Evolutionary conservation across 352 stramenopile genomes (phyloP).

Genomic region (Globisporangium abappressorium): DNA sequence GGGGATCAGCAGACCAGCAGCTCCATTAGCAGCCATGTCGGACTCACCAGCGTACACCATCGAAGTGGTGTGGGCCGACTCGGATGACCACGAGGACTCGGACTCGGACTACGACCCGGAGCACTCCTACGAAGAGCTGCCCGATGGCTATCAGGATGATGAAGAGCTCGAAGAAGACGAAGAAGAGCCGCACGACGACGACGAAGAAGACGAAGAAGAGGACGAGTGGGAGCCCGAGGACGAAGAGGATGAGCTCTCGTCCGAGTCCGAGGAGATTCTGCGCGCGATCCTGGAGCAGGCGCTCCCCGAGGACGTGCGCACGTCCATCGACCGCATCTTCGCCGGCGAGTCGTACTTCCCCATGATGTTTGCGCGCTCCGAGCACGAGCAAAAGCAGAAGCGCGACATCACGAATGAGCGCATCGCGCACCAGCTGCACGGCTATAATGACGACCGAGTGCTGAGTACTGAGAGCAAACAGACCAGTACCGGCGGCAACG

Average conservation of each 20-base stretch:
- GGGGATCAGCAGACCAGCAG: not conserved
- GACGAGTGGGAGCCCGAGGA: constrained; percentile 24
- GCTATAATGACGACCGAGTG: constrained; percentile 36
- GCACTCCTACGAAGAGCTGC: constrained; percentile 12
- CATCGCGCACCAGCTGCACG: constrained; percentile 65
- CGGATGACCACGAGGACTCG: constrained; percentile 14
- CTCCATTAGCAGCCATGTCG: constrained; percentile 12
- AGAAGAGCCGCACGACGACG: constrained; percentile 10
- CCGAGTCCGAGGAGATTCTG: constrained; percentile 24
- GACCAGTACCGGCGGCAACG: not conserved
- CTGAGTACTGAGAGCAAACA: not conserved
- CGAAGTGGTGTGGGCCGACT: constrained; percentile 17
- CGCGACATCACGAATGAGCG: constrained; percentile 44
- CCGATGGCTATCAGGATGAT: not conserved
- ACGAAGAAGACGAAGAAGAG: constrained; percentile 17
- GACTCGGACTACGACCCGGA: constrained; percentile 24
- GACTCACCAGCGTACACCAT: constrained; percentile 2
- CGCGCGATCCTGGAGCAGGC: constrained; percentile 31
- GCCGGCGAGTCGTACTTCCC: constrained; percentile 54
- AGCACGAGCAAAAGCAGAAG: constrained; percentile 56
- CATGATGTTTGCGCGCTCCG: constrained; percentile 58
- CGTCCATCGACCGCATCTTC: constrained; percentile 65
- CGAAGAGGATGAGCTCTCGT: constrained; percentile 28
- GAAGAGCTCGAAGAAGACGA: constrained; percentile 5
- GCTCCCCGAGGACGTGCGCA: constrained; percentile 45